These are phyloP conservation scores for Carex parvula DNA, from an alignment of 176 grass and related monocot species.

Conservation along the genomic window DNA sequence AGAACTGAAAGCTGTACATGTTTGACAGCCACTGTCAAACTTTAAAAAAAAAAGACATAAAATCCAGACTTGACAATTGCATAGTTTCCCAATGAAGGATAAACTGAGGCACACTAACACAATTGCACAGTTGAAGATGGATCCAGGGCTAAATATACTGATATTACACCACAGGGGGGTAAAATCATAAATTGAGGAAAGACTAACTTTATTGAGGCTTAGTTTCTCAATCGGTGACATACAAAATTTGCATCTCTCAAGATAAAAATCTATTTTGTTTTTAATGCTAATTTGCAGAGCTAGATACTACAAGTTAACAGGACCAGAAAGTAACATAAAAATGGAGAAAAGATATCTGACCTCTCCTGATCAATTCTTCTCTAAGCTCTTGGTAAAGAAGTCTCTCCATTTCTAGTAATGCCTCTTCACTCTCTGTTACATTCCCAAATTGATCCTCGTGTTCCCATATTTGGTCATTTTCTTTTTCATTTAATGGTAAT, in stretches of 20 bases:
- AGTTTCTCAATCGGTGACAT: neutral
- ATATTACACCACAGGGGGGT: neutral
- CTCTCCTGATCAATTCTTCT: slow-evolving; percentile 75
- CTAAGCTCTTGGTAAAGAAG: slow-evolving; percentile 81
- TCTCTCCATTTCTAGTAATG: slow-evolving; percentile 92
- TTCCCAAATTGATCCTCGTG: slow-evolving; percentile 40
- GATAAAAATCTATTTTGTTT: neutral
- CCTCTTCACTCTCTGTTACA: slow-evolving; percentile 54
- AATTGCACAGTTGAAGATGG: neutral
- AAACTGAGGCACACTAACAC: neutral
- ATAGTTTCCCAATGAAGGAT: neutral
- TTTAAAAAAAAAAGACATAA: neutral
- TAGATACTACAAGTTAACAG: neutral
- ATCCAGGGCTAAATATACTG: neutral
- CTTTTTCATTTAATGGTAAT: slow-evolving; percentile 29
- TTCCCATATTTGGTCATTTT: slow-evolving; percentile 73
- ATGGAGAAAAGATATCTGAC: slow-evolving; percentile 27
- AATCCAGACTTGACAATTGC: neutral
- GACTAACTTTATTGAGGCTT: neutral
- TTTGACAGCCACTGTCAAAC: no score
- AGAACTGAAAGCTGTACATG: no score
- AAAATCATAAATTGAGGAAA: neutral
- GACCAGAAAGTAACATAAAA: neutral
- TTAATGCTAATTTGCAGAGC: neutral
- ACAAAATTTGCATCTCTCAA: neutral